A percentile compares a stretch with the other conserved stretches of the same genome.
phyloP scores from a whole-genome alignment of 208 protist species.

The Polymyxa betae region DNA sequence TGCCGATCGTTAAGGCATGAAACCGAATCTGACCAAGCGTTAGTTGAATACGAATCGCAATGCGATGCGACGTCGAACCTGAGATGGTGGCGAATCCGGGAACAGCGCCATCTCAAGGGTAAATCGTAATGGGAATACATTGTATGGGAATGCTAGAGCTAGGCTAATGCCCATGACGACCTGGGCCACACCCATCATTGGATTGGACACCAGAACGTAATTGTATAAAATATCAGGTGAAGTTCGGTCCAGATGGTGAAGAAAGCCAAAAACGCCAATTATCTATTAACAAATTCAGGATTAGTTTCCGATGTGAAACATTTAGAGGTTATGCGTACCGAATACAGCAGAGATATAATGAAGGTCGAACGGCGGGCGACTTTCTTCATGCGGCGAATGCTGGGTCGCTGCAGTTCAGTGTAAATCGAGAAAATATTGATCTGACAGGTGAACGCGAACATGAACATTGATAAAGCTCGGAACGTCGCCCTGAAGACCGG shows the following conservation, averaged over 20 bases:
- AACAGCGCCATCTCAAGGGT: not conserved
- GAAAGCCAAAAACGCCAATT: not conserved
- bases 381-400: conserved; percentile 1
- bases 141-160: not conserved
- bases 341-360: not conserved
- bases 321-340: not conserved
- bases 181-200: not conserved
- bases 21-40: too few relatives aligned
- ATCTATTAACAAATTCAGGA: not conserved
- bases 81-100: not conserved
- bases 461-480: not conserved
- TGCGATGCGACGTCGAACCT: too few relatives aligned
- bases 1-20: not conserved
- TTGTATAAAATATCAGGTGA: not conserved
- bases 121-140: not conserved
- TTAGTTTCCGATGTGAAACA: too few relatives aligned
- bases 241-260: not conserved
- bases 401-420: conserved; percentile 10
- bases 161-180: not conserved
- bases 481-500: too few relatives aligned
- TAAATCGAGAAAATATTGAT: not conserved
- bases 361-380: not conserved
- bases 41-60: too few relatives aligned
- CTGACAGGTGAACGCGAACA: conserved; percentile 24
- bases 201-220: not conserved